These are phyloP conservation scores for Rhizopus delemar DNA, from an alignment of 371 early-diverging fungal genomes.

Conservation along the genomic window DNA sequence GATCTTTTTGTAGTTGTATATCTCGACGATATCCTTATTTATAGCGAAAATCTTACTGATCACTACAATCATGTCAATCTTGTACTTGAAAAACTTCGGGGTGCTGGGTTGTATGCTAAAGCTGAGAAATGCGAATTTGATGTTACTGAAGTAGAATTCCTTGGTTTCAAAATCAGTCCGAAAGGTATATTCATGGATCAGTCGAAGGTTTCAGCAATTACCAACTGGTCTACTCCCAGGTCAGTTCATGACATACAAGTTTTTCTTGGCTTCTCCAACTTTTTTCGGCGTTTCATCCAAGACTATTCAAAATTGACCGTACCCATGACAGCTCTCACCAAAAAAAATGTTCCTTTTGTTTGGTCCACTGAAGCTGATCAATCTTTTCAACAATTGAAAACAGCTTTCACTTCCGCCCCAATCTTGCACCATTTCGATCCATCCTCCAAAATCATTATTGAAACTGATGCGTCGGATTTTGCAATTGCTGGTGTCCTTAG, in stretches of 20 bases:
- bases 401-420: no score
- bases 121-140: slow-evolving; percentile 49
- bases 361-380: slow-evolving; percentile 31
- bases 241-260: slow-evolving; percentile 36
- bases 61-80: slow-evolving; percentile 38
- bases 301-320: slow-evolving; percentile 38
- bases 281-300: slow-evolving; percentile 48
- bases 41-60: slow-evolving; percentile 32
- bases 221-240: slow-evolving; percentile 34
- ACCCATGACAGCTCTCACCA: slow-evolving; percentile 37
- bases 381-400: slow-evolving; percentile 45
- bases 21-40: slow-evolving; percentile 54
- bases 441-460: slow-evolving; percentile 33
- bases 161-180: slow-evolving; percentile 42
- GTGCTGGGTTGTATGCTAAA: slow-evolving; percentile 32
- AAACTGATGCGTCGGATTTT: slow-evolving; percentile 54
- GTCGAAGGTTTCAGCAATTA: slow-evolving; percentile 35
- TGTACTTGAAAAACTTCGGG: slow-evolving; percentile 34
- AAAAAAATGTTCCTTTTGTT: slow-evolving; percentile 29
- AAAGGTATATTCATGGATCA: slow-evolving; percentile 35
- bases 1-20: slow-evolving; percentile 44
- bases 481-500: slow-evolving; percentile 48
- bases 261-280: slow-evolving; percentile 58
- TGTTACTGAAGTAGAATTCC: slow-evolving; percentile 31
- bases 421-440: slow-evolving; percentile 26